Base-by-base conservation (phyloP, 208 protist species). In the Acanthamoeba divionensis region DNA sequence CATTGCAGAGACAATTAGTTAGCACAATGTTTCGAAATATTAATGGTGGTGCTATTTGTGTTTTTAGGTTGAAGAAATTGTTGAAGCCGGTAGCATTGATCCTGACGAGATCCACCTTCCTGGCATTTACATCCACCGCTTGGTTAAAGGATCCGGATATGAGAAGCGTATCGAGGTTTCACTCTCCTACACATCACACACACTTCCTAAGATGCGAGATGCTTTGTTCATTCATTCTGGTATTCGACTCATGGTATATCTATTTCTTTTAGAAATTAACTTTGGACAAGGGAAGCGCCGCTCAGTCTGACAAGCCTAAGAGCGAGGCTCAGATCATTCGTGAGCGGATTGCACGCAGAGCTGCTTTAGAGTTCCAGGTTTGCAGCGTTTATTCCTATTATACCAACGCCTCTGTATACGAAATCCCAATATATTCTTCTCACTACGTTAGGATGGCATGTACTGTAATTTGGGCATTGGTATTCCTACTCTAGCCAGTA, bases 381-480 rank as follows among this genome's bases (percentile, higher is more conserved):
- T 83, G n/a, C n/a, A n/a, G n/a, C 24, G 75, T 90, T 41, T 90
- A 36, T 54, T 90, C 18, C 41, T 83, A 73, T 15, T 67, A n/a
- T 29, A 88, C 7, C 48, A 18, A 9, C 44, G 5, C 6, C 44
- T 52, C 6, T 36, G 24, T 1, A 7, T 36, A 48, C n/a, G 24
- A 0, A 0, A 2, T 52, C 73, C 24, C 12, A 73, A 21, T 83
- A 21, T n/a, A 55, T 83, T 13, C 24, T n/a, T 24, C 24, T 67
- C 73, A 13, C 12, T 50, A 83, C 13, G 36, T 57, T 65, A 91
- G 82, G 96, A 99, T 86, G 97, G 98, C 57, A 98, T 98, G 96
- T 97, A 98, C 82, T 97, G 97, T 33, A 99, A 99, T 91, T 91
- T 99, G 0, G 98, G 98, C 48, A 98, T 99, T 50, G 98, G 98